Evolutionary conservation across 805 yeast genomes (phyloP), one percentile per base, ranked within the genome.

Genomic region (Pichia cephalocereana): DNA sequence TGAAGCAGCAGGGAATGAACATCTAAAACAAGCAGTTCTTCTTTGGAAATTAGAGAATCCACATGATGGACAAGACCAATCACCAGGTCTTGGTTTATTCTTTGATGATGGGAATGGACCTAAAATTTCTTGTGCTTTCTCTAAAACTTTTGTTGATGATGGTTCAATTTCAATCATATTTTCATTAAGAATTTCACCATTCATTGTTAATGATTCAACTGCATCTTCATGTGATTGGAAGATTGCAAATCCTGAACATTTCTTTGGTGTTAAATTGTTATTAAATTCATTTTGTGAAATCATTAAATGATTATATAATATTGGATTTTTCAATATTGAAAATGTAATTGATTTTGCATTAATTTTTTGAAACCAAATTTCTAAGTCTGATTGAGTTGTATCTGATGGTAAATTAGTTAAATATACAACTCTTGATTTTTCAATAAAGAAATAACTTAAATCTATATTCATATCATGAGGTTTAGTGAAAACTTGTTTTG

Each of bases 31-130:
- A 2, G 95, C 95, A 3, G 95, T 85, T 65, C 97, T 76, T 59
- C 96, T 77, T 67, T 90, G 97, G 68, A 90, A 90, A 65, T 90
- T 90, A 26, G 95, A 86, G 60, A 90, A 90, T 1, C 96, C 96
- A 71, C 97, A 90, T 8, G 90, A 82, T 27, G 96, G 96, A 65
- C 97, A 90, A n/a, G 86, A 86, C 97, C 97, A 90, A 63, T 90
- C 97, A 19, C 97, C 97, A 0, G 97, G 97, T 60, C 97, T 74
- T 23, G 96, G 96, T 57, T 93, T 75, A 65, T 90, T 89, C 52
- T 78, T 77, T 55, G 87, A 84, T 36, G 82, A 76, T 15, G 96
- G 96, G 67, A 90, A 90, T 4, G 95, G 88, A 0, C 86, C 75
- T 51, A 90, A 69, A 40, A 90, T 76, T 38, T 85, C 95, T 55